A percentile compares a stretch with the other conserved stretches of the same genome.
phyloP scores from a whole-genome alignment of 345 rosid genomes.

The Cardamine occulta region DNA sequence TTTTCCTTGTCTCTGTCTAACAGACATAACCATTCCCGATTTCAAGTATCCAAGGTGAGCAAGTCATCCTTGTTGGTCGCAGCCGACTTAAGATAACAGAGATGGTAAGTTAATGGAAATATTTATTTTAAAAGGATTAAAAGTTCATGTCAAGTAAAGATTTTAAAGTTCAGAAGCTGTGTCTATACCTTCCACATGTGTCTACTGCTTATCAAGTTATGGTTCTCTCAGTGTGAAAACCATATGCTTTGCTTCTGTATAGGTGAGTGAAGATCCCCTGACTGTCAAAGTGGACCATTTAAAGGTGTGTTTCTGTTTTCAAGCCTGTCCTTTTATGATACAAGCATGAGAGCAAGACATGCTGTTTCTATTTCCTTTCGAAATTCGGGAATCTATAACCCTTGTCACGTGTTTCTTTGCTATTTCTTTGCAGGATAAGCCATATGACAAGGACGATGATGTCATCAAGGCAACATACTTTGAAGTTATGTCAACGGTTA shows the following conservation, averaged over 20 bases:
- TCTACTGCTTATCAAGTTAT: background rate
- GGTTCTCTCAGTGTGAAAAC: conserved; percentile 34
- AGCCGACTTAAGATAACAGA: conserved; percentile 78
- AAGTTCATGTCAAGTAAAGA: background rate
- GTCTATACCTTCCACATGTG: conserved; percentile 6
- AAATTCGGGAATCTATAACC: background rate
- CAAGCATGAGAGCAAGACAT: background rate
- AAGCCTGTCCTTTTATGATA: background rate
- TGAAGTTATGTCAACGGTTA: conserved; percentile 82
- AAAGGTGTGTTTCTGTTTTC: conserved; percentile 53
- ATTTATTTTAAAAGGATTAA: background rate
- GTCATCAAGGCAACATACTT: conserved; percentile 83
- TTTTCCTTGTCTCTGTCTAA: background rate
- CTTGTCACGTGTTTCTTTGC: conserved; percentile 24
- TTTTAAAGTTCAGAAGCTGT: background rate
- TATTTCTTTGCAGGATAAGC: conserved; percentile 57
- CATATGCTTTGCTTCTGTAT: conserved; percentile 32
- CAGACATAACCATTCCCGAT: conserved; percentile 51
- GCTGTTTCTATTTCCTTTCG: background rate
- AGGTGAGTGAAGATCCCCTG: conserved; percentile 86
- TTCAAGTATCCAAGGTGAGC: conserved; percentile 80
- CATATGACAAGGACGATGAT: conserved; percentile 85
- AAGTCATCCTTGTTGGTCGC: conserved; percentile 83
- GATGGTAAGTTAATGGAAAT: conserved; percentile 59
- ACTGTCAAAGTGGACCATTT: conserved; percentile 89